phyloP scores from a whole-genome alignment of 148 eudicot genomes.

The Persicaria maculosa region DNA sequence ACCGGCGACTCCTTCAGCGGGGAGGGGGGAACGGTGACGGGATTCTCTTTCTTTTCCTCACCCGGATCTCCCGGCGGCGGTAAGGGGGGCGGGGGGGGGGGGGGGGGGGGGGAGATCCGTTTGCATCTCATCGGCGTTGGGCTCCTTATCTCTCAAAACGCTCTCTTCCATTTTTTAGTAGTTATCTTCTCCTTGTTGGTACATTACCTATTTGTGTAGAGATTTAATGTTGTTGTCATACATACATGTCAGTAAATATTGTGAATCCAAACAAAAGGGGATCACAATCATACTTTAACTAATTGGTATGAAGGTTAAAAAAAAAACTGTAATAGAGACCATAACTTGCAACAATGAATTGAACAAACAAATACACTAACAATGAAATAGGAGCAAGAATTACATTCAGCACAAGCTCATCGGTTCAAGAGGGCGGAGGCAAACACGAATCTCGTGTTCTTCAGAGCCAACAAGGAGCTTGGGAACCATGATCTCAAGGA shows the following conservation, averaged over 20 bases:
- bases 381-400: background rate
- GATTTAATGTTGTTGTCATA: background rate
- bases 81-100: no score
- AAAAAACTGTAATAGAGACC: constrained; percentile 7
- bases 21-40: no score
- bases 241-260: background rate
- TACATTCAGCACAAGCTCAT: constrained; percentile 35
- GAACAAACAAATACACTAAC: background rate
- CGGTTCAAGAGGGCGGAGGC: constrained; percentile 51
- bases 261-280: background rate
- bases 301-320: background rate
- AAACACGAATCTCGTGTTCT: constrained; percentile 70
- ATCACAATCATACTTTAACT: background rate
- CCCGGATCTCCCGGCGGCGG: no score
- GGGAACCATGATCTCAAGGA: constrained; percentile 70
- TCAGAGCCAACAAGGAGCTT: constrained; percentile 62
- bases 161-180: no score
- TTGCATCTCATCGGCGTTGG: no score
- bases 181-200: no score
- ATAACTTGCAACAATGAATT: background rate
- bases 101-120: no score
- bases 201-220: background rate
- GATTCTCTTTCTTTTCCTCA: no score
- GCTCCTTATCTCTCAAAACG: no score
- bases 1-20: no score